Evolutionary conservation across 164 flowering plant species (phyloP), one percentile per base, ranked within the genome.

Genomic region (Magnolia sinica): DNA sequence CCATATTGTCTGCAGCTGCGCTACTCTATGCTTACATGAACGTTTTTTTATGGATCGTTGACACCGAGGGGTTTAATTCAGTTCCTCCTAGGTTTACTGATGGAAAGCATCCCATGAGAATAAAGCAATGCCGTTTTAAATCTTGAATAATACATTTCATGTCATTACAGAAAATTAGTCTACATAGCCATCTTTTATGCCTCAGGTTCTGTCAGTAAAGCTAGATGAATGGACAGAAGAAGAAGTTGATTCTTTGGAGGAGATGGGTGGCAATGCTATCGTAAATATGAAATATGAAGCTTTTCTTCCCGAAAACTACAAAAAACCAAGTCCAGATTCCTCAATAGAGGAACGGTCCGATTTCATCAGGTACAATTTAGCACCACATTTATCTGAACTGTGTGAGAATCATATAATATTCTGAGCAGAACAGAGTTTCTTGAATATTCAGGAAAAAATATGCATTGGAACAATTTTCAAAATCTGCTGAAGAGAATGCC

Each of bases 191-290:
- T 68, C n/a, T 68, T 65, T 24, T 74, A 8, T 83, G 58, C 23
- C 29, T 70, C 86, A 96, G 99, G 94, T 96, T 73, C 81, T 92
- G 20, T 96, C 99, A n/a, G 88, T 89, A 82, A 94, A 92, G 81
- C 84, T 96, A 74, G 99, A 96, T 82, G 95, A 94, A 24, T 96
- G 99, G 99, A 87, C 94, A 73, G 89, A 91, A 74, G 94, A 92
- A 72, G 89, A 94, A 85, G 98, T 96, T 75, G 91, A 91, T 77
- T 16, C 79, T 24, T 80, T 96, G 76, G 80, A 71, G 58, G 88
- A 82, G 2, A 37, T 87, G 86, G 99, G 99, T 22, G 98, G 99
- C 77, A 96, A 96, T 76, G 55, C 49, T 14, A 83, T 70, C 1
- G 91, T 76, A 65, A 96, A 96, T 84, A 73, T 76, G 82, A 92